Conservation (phyloP, 176 grass and related monocot species). For the Triticum turgidum region DNA sequence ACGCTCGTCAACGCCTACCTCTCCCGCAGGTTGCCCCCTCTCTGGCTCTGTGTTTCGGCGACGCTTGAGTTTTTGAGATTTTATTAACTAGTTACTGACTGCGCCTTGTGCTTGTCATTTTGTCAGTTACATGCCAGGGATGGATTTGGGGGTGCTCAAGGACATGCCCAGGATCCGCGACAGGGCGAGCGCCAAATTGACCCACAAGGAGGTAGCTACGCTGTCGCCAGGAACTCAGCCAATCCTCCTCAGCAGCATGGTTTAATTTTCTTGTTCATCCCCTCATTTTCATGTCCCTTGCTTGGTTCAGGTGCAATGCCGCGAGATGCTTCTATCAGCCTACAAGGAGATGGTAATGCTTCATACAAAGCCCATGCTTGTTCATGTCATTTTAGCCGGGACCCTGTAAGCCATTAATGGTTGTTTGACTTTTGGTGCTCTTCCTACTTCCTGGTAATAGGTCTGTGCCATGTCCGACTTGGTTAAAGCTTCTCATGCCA, state of each 20-base stretch:
- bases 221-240: not conserved
- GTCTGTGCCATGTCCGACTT: slow-evolving; percentile 50
- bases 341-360: slow-evolving; percentile 77
- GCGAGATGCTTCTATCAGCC: slow-evolving; percentile 50
- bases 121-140: slow-evolving; percentile 54
- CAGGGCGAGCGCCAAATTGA: slow-evolving; percentile 66
- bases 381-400: not conserved
- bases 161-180: slow-evolving; percentile 72
- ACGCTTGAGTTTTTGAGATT: not conserved
- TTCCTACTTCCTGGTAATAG: slow-evolving; percentile 38
- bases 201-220: slow-evolving; percentile 53
- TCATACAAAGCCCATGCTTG: not conserved
- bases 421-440: not conserved
- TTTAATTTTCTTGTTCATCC: not conserved
- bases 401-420: not conserved
- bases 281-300: slow-evolving; percentile 28
- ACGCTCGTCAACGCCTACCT: slow-evolving; percentile 57
- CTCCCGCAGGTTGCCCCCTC: slow-evolving; percentile 34
- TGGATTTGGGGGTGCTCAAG: slow-evolving; percentile 73
- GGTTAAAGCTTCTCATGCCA: slow-evolving; percentile 69
- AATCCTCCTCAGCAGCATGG: not conserved
- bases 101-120: slow-evolving; percentile 33
- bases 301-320: slow-evolving; percentile 51
- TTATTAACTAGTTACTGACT: not conserved
- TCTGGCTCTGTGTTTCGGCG: not conserved